These are phyloP conservation scores for Malania oleifera DNA, from an alignment of 164 flowering plant genomes.

Conservation along the genomic window DNA sequence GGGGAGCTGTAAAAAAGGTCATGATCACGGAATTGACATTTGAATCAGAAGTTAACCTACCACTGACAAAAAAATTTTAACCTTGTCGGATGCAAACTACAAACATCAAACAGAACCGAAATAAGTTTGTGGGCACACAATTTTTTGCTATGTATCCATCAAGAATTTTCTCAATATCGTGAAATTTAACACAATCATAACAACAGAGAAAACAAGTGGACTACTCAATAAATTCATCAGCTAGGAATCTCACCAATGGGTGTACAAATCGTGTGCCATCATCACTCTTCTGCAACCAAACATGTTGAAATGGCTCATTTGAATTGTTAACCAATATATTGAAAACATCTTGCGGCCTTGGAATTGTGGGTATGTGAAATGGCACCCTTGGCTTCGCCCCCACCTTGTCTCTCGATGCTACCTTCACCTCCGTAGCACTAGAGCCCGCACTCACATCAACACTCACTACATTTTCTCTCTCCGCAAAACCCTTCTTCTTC, in stretches of 20 bases:
- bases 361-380: constrained; percentile 76
- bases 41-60: too few species aligned
- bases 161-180: too few species aligned
- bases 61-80: too few species aligned
- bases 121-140: too few species aligned
- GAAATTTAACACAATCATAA: too few species aligned
- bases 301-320: constrained; percentile 85
- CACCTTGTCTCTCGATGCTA: constrained; percentile 42
- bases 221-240: background rate
- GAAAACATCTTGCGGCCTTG: constrained; percentile 71
- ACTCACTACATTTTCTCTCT: background rate
- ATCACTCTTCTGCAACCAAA: constrained; percentile 83
- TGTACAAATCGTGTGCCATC: constrained; percentile 67
- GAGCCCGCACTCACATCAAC: constrained; percentile 12
- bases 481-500: constrained; percentile 43
- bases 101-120: too few species aligned
- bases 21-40: too few species aligned
- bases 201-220: background rate
- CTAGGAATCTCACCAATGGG: constrained; percentile 64
- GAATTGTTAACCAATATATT: constrained; percentile 72
- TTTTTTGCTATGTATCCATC: too few species aligned
- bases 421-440: constrained; percentile 33
- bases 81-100: too few species aligned
- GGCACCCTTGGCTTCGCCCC: constrained; percentile 58
- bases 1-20: too few species aligned